Evolutionary conservation across 805 yeast genomes (phyloP).

Genomic region (Myxozyma monticola): DNA sequence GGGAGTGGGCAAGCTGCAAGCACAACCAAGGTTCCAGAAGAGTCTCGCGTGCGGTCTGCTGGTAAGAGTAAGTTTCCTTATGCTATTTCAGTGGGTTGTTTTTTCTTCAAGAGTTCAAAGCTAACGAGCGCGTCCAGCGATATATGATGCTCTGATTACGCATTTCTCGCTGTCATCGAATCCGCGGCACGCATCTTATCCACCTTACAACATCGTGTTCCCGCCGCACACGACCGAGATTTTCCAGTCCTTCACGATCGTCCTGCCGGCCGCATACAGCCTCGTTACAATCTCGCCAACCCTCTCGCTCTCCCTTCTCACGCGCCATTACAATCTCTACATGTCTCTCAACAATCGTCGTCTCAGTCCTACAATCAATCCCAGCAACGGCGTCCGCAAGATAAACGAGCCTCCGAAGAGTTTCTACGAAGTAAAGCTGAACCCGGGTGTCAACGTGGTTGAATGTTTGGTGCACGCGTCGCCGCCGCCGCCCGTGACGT

Average conservation of each 20-base stretch:
- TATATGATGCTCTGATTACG: slow-evolving; percentile 26
- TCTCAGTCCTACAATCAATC: slow-evolving; percentile 26
- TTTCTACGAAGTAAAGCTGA: slow-evolving; percentile 26
- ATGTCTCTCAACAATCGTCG: slow-evolving; percentile 30
- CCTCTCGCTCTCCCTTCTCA: slow-evolving; percentile 20
- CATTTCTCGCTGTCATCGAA: slow-evolving; percentile 21
- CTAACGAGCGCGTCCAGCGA: slow-evolving; percentile 8
- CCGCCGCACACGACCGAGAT: slow-evolving; percentile 27
- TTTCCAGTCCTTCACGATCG: slow-evolving; percentile 27
- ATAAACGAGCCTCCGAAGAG: slow-evolving; percentile 27
- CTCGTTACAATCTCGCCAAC: slow-evolving; percentile 29
- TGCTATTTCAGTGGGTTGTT: neutral
- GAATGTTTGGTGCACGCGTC: slow-evolving; percentile 32
- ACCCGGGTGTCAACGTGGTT: slow-evolving; percentile 26
- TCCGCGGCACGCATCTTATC: slow-evolving; percentile 8
- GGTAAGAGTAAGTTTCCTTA: slow-evolving; percentile 18
- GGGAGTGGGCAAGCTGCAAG: neutral
- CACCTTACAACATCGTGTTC: slow-evolving; percentile 22
- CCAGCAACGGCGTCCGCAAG: slow-evolving; percentile 16
- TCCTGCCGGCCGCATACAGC: slow-evolving; percentile 25
- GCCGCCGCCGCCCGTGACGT: slow-evolving; percentile 18
- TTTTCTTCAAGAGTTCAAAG: neutral
- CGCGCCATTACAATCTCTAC: slow-evolving; percentile 28
- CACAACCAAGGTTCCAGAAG: slow-evolving; percentile 17
- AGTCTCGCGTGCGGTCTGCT: slow-evolving; percentile 19